Evolutionary conservation across 768 basidiomycete genomes (phyloP).

Genomic region (Cystoderma amianthinum): DNA sequence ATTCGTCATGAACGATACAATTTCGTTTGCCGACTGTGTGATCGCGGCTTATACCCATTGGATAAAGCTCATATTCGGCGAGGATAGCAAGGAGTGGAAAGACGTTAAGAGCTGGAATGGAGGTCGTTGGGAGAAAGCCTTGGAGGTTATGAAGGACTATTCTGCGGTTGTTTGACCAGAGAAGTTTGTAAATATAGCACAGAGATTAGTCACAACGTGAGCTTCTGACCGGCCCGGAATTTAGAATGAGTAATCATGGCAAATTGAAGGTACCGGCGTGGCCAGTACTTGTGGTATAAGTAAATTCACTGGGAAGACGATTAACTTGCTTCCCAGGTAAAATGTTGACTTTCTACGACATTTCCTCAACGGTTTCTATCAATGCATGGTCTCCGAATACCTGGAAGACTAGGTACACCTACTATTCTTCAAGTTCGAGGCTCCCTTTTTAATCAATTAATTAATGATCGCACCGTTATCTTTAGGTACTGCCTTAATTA

Average conservation of each 20-base stretch:
- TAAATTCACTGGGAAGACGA: no score
- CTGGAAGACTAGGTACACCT: neutral
- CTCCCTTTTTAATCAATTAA: no score
- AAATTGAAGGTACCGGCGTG: no score
- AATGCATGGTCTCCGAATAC: conserved; percentile 1
- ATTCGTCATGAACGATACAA: conserved; percentile 27
- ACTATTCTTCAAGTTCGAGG: no score
- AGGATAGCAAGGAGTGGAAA: conserved; percentile 34
- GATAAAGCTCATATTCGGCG: conserved; percentile 22
- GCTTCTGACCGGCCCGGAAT: no score
- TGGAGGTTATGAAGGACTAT: conserved; percentile 22
- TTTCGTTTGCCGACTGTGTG: conserved; percentile 34
- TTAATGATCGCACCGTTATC: no score
- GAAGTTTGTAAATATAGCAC: no score
- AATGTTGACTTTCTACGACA: conserved; percentile 4
- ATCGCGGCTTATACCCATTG: conserved; percentile 22
- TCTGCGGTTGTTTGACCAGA: conserved; percentile 8
- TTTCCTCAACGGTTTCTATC: neutral
- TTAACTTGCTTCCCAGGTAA: no score
- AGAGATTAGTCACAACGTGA: no score
- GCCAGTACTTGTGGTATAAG: no score
- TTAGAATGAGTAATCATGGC: no score
- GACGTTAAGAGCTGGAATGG: conserved; percentile 28
- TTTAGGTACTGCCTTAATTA: conserved; percentile 26
- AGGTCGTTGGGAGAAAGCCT: conserved; percentile 28